Percentiles rank a stretch among this genome's conserved stretches.
Conservation (phyloP, 2,329 filamentous ascomycete genomes). For the Lasiodiplodia citricola region DNA sequence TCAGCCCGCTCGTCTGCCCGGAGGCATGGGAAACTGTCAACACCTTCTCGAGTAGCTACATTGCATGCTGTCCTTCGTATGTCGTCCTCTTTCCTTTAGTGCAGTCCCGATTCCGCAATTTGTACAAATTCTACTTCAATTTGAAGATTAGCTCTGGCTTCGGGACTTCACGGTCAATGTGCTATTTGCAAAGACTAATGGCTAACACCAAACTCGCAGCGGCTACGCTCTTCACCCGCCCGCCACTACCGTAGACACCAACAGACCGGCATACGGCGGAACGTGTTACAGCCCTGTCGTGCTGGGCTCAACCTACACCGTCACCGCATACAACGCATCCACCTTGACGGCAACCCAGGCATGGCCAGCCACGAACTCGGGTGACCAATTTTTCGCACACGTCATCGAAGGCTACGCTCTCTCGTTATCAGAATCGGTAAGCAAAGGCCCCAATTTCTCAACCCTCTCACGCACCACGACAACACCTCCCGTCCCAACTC, state of each 20-base stretch:
- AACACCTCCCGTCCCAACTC: not conserved
- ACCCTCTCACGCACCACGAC: no score
- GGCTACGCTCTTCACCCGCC: slow-evolving; percentile 33
- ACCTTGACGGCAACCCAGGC: slow-evolving; percentile 28
- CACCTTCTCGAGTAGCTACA: slow-evolving; percentile 33
- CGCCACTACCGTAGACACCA: slow-evolving; percentile 28
- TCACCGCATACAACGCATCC: slow-evolving; percentile 31
- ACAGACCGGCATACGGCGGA: slow-evolving; percentile 36
- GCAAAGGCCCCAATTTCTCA: not conserved
- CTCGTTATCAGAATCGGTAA: not conserved
- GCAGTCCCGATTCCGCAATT: not conserved
- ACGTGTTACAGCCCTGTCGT: slow-evolving; percentile 36
- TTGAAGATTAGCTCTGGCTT: no score
- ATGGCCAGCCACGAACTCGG: slow-evolving; percentile 25
- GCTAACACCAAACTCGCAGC: slow-evolving; percentile 24
- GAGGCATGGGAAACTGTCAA: slow-evolving; percentile 33
- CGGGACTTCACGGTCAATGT: not conserved
- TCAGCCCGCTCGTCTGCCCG: slow-evolving; percentile 37
- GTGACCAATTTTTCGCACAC: slow-evolving; percentile 34
- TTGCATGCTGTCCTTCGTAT: slow-evolving; percentile 38
- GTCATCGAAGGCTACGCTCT: slow-evolving; percentile 37
- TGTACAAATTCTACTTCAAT: not conserved
- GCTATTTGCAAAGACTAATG: not conserved
- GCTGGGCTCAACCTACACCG: slow-evolving; percentile 29
- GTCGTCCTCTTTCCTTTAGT: slow-evolving; percentile 11